Percentiles rank a stretch among this genome's conserved stretches.
Conservation (phyloP, 148 eudicot species). For the Heliamphora exappendiculata region DNA sequence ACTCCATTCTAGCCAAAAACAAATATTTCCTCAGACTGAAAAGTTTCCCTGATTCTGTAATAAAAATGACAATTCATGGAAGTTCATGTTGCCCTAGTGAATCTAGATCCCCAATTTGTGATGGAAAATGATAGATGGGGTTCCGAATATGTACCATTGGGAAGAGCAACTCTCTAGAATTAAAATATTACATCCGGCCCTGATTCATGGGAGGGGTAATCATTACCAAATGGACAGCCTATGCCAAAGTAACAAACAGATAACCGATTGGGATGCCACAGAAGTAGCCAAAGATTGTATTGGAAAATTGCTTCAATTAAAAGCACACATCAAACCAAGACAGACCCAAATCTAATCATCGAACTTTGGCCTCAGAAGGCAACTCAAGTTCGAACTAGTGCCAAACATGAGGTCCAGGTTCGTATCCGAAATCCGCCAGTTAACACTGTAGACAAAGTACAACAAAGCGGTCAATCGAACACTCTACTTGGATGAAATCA, state of each 20-base stretch:
- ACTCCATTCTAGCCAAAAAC: neutral
- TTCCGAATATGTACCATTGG: neutral
- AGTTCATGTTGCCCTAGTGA: neutral
- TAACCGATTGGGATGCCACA: neutral
- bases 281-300: neutral
- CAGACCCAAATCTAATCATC: neutral
- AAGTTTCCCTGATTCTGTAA: neutral
- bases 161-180: neutral
- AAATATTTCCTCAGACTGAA: neutral
- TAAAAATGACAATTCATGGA: neutral
- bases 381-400: neutral
- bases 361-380: neutral
- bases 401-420: neutral
- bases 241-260: neutral
- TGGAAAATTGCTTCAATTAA: neutral
- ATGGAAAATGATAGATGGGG: neutral
- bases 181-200: no score
- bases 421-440: neutral
- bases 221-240: neutral
- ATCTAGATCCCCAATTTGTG: neutral
- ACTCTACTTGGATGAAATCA: neutral
- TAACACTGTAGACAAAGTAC: neutral
- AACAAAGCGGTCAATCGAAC: neutral
- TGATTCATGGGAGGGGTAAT: neutral
- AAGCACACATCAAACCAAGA: neutral